Conservation (phyloP, 345 rosid genomes). For the Brassica juncea region DNA sequence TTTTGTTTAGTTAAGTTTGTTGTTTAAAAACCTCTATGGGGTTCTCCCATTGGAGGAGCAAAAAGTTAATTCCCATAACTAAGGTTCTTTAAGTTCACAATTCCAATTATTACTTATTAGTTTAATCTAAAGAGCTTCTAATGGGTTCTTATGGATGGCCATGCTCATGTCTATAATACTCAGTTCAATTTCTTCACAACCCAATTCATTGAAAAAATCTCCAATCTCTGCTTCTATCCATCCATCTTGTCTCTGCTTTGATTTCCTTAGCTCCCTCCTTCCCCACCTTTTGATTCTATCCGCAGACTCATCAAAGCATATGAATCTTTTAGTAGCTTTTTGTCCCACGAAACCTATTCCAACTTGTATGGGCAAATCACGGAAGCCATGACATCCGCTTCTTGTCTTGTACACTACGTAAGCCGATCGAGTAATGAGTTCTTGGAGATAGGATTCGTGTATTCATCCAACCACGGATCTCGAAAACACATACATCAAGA, state of each 20-base stretch:
- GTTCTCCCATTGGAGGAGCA: too few relatives aligned
- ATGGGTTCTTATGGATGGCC: too few relatives aligned
- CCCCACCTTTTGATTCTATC: background rate
- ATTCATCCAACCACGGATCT: constrained; percentile 26
- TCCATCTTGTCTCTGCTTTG: constrained; percentile 24
- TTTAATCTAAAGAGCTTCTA: too few relatives aligned
- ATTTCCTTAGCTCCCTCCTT: constrained; percentile 11
- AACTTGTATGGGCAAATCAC: constrained; percentile 23
- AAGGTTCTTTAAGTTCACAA: too few relatives aligned
- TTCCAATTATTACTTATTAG: too few relatives aligned
- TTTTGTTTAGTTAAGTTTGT: too few relatives aligned
- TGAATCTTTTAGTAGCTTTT: background rate
- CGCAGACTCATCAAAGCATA: constrained; percentile 4
- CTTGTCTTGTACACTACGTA: constrained; percentile 22
- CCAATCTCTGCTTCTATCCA: constrained; percentile 35
- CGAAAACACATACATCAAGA: constrained; percentile 21
- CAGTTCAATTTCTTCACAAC: constrained; percentile 8
- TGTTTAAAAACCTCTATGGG: too few relatives aligned
- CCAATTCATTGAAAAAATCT: constrained; percentile 25
- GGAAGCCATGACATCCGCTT: background rate
- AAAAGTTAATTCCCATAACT: too few relatives aligned
- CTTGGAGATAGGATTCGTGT: background rate
- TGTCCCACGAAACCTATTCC: constrained; percentile 23
- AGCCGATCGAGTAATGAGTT: constrained; percentile 21
- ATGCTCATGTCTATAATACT: constrained; percentile 24